Base-by-base conservation (phyloP, 306 rosid genomes). In the Rubus parviflorus region DNA sequence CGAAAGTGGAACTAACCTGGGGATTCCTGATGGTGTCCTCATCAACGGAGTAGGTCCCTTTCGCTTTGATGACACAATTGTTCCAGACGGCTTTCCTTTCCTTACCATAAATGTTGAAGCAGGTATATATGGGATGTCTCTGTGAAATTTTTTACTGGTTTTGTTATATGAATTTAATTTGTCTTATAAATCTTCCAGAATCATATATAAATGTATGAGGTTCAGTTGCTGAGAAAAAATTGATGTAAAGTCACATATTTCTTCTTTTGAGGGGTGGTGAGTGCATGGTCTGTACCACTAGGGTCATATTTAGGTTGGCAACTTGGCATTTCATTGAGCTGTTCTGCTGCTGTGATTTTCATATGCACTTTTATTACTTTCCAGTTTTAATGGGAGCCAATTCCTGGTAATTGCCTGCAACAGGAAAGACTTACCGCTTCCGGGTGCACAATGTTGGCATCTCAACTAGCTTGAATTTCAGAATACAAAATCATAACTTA, bases 391-490 rank as follows among this genome's bases (percentile, higher is more conserved):
- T 40, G 12, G 47, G 20, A 74, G 23, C 56, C 43, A 43, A 54
- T 53, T 60, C 78, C 56, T 77, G 54, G 58, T 52, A 75, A 49
- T 81, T 79, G 15, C 85, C 73, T 77, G 74, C 49, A 78, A 82
- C 89, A 92, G 97, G 97, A 82, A 90, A 87, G 81, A 92, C 90
- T 58, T 90, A 92, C 68, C 89, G 96, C 57, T 13, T 92, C 37
- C 80, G 92, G 67, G 93, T 92, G 78, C 93, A 90, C 86, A 92
- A 92, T 79, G 97, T 92, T 42, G 96, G 97, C n/a, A 87, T 87
- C 83, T 86, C 93, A 70, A 86, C 96, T 9, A 90, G 93, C 83
- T 77, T 92, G 87, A 90, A 92, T 81, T 92, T 92, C 77, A 80
- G 91, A 70, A 90, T 92, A 76, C 97, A 92, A 83, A 85, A 83